phyloP scores from a whole-genome alignment of 768 basidiomycete species.

The Leccinum ochraceum region DNA sequence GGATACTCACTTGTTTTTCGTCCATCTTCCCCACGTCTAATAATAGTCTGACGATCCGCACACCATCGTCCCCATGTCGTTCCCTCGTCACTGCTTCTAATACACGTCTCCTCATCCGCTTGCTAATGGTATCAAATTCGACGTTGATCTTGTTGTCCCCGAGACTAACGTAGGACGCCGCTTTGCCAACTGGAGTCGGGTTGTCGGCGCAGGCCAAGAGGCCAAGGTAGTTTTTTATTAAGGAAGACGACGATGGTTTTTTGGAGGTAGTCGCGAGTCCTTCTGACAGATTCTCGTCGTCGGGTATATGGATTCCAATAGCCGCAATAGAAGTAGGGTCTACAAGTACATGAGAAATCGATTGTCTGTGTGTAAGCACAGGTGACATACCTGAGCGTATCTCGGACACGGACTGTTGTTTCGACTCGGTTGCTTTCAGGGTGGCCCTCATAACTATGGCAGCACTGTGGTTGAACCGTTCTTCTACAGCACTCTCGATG shows the following conservation, averaged over 20 bases:
- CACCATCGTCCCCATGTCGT: conserved; percentile 19
- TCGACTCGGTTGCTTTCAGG: conserved; percentile 67
- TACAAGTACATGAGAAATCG: conserved; percentile 27
- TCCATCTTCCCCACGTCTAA: conserved; percentile 84
- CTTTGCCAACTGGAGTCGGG: too few relatives aligned
- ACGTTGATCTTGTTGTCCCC: too few relatives aligned
- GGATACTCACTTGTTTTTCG: conserved; percentile 28
- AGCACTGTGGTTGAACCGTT: conserved; percentile 78
- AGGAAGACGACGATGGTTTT: too few relatives aligned
- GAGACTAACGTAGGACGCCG: too few relatives aligned
- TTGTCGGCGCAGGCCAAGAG: conserved; percentile 60
- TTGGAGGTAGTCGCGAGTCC: too few relatives aligned
- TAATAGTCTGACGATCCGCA: conserved; percentile 78
- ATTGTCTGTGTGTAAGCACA: conserved; percentile 24
- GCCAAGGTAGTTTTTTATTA: too few relatives aligned
- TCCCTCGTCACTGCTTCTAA: conserved; percentile 37
- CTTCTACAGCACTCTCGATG: conserved; percentile 70
- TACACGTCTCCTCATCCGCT: conserved; percentile 57
- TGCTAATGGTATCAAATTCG: too few relatives aligned
- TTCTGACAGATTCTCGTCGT: conserved; percentile 52
- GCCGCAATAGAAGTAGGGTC: conserved; percentile 71
- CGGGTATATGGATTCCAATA: conserved; percentile 55
- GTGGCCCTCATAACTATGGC: conserved; percentile 70
- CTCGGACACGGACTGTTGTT: conserved; percentile 62
- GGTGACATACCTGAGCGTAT: conserved; percentile 55